Percentiles rank a stretch among this genome's conserved stretches.
phyloP scores from a whole-genome alignment of 2,329 filamentous ascomycete species.

The Fusarium neocosmosporiellum region DNA sequence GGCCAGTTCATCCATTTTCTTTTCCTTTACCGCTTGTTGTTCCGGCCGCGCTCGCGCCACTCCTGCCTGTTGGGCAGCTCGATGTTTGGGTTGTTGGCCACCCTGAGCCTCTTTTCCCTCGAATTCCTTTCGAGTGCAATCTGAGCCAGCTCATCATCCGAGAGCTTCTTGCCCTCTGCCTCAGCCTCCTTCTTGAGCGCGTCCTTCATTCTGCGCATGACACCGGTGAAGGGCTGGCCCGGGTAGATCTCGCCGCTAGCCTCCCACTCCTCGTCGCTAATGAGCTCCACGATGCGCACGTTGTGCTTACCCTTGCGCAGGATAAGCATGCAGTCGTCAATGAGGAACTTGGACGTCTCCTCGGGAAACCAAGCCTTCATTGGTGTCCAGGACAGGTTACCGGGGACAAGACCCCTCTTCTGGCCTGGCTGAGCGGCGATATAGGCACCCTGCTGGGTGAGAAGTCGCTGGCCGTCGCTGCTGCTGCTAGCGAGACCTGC shows the following conservation, averaged over 20 bases:
- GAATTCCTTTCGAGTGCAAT: conserved; percentile 34
- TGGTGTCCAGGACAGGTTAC: conserved; percentile 69
- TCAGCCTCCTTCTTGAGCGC: conserved; percentile 52
- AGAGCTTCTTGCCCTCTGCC: conserved; percentile 43
- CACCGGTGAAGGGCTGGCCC: conserved; percentile 63
- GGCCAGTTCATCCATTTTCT: background rate
- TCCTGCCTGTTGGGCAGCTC: conserved; percentile 53
- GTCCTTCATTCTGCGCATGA: conserved; percentile 56
- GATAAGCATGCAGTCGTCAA: conserved; percentile 69
- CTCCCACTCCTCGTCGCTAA: conserved; percentile 66
- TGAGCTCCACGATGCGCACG: conserved; percentile 69
- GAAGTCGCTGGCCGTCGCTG: conserved; percentile 69
- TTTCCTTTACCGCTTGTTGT: conserved; percentile 17
- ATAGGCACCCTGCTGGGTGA: conserved; percentile 67
- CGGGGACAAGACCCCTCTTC: conserved; percentile 57
- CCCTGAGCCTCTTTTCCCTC: conserved; percentile 38
- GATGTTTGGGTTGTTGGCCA: conserved; percentile 56
- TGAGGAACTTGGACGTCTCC: conserved; percentile 69
- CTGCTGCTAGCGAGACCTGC: conserved; percentile 67
- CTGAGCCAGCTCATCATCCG: conserved; percentile 43
- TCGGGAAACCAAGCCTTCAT: conserved; percentile 69
- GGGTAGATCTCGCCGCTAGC: conserved; percentile 62
- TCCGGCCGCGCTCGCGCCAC: conserved; percentile 41
- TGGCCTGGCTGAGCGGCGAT: conserved; percentile 65
- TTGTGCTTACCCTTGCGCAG: conserved; percentile 74